A percentile compares a stretch with the other conserved stretches of the same genome.
These are phyloP conservation scores for Aspergillus carlsbadensis DNA, from an alignment of 495 filamentous ascomycete genomes.

Conservation along the genomic window DNA sequence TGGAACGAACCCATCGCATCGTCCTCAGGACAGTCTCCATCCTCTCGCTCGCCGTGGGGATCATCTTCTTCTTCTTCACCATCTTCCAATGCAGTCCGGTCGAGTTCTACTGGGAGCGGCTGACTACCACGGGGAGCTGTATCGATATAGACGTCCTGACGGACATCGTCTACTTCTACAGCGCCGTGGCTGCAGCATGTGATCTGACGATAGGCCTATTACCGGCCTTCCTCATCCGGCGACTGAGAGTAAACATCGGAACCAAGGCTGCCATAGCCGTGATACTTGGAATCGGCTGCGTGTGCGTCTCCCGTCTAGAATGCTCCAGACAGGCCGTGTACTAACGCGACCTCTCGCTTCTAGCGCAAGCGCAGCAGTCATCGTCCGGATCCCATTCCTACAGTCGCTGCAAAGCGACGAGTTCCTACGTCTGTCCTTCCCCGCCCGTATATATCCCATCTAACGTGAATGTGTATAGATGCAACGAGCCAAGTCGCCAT, in stretches of 20 bases:
- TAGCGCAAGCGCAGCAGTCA: slow-evolving; percentile 36
- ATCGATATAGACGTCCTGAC: slow-evolving; percentile 22
- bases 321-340: background rate
- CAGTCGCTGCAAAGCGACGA: slow-evolving; percentile 24
- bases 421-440: slow-evolving; percentile 28
- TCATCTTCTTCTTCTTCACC: slow-evolving; percentile 35
- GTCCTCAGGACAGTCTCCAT: background rate
- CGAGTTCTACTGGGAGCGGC: slow-evolving; percentile 33
- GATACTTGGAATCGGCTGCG: slow-evolving; percentile 35
- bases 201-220: slow-evolving; percentile 40
- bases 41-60: slow-evolving; percentile 13
- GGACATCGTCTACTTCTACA: slow-evolving; percentile 37
- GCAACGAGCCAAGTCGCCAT: slow-evolving; percentile 37
- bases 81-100: slow-evolving; percentile 38
- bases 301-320: slow-evolving; percentile 21
- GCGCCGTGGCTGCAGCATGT: slow-evolving; percentile 30
- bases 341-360: slow-evolving; percentile 9
- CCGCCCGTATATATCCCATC: background rate
- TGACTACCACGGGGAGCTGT: slow-evolving; percentile 25
- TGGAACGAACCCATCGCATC: slow-evolving; percentile 26
- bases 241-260: slow-evolving; percentile 29
- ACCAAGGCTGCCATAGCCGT: slow-evolving; percentile 27
- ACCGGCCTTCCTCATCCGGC: slow-evolving; percentile 30
- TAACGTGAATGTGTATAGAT: slow-evolving; percentile 15
- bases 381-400: slow-evolving; percentile 37